A percentile compares a stretch with the other conserved stretches of the same genome.
These are phyloP conservation scores for Amanita fuliginea DNA, from an alignment of 768 basidiomycete genomes.

Conservation along the genomic window DNA sequence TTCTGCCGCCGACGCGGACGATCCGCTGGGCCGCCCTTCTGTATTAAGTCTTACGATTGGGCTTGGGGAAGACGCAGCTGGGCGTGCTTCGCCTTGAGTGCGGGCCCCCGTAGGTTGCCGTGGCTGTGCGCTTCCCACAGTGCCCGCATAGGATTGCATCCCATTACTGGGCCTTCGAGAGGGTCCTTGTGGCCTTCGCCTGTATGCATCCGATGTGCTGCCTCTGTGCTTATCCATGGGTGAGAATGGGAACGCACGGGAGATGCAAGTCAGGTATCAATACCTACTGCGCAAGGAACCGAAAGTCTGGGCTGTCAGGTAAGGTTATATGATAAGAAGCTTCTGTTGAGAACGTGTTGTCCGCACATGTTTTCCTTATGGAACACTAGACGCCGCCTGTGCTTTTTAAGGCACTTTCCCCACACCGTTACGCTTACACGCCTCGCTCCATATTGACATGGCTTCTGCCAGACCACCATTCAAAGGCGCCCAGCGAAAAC, in stretches of 20 bases:
- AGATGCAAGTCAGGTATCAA: neutral
- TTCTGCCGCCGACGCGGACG: neutral
- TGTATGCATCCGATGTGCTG: neutral
- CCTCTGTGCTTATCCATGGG: neutral
- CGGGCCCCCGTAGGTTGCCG: neutral
- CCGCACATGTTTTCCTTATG: constrained; percentile 1
- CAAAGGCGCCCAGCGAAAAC: constrained; percentile 26
- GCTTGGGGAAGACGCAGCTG: neutral
- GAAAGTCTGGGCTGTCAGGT: neutral
- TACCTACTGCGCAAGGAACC: neutral
- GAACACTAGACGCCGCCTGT: neutral
- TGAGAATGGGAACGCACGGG: neutral
- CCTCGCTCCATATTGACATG: neutral
- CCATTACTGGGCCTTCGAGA: neutral
- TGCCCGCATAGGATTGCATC: neutral
- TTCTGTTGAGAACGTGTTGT: neutral
- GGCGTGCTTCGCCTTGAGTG: neutral
- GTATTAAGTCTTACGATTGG: neutral
- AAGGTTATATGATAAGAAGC: neutral
- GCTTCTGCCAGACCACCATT: constrained; percentile 20
- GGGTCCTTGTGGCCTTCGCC: neutral
- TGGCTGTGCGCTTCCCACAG: neutral
- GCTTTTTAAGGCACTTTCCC: neutral
- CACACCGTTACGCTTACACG: neutral
- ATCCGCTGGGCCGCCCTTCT: neutral